Conservation (phyloP, 2,329 filamentous ascomycete species). For the Aspergillus pseudotamarii region DNA sequence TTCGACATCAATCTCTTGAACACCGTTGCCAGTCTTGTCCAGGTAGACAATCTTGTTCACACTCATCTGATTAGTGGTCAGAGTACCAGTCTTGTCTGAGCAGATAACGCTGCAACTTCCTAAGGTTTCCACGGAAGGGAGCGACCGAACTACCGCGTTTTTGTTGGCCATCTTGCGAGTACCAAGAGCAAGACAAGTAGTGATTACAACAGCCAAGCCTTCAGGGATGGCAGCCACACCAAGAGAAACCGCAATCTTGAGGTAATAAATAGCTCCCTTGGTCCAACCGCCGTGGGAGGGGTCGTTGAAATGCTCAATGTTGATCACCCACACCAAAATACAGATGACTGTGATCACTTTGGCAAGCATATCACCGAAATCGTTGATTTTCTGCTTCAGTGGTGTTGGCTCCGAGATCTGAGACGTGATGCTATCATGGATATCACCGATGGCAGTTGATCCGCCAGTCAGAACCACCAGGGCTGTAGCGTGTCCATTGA, state of each 20-base stretch:
- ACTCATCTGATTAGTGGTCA: constrained; percentile 99
- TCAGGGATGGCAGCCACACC: constrained; percentile 98
- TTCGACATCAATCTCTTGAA: constrained; percentile 87
- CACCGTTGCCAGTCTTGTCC: constrained; percentile 68
- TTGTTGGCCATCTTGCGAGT: constrained; percentile 99
- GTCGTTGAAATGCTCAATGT: constrained; percentile 95
- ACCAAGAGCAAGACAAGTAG: constrained; percentile 93
- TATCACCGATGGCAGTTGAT: constrained; percentile 94
- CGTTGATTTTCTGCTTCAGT: constrained; percentile 97
- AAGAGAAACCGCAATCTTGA: constrained; percentile 98
- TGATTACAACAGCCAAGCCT: constrained; percentile 96
- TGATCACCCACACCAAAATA: constrained; percentile 96
- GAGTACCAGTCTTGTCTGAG: constrained; percentile 97
- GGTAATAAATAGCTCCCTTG: constrained; percentile 98
- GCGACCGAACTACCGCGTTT: constrained; percentile 93
- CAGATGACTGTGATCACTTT: constrained; percentile 99
- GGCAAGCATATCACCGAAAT: constrained; percentile 92
- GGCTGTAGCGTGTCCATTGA: constrained; percentile 88
- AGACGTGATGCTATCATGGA: constrained; percentile 96
- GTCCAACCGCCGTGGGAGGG: constrained; percentile 89
- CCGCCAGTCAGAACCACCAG: constrained; percentile 87
- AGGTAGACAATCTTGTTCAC: constrained; percentile 91
- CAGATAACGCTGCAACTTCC: constrained; percentile 99
- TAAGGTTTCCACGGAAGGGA: constrained; percentile 95
- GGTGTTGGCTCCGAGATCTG: constrained; percentile 98